Evolutionary conservation across 2,329 filamentous ascomycete species (phyloP).

Genomic region (Fusarium pininemorale): DNA sequence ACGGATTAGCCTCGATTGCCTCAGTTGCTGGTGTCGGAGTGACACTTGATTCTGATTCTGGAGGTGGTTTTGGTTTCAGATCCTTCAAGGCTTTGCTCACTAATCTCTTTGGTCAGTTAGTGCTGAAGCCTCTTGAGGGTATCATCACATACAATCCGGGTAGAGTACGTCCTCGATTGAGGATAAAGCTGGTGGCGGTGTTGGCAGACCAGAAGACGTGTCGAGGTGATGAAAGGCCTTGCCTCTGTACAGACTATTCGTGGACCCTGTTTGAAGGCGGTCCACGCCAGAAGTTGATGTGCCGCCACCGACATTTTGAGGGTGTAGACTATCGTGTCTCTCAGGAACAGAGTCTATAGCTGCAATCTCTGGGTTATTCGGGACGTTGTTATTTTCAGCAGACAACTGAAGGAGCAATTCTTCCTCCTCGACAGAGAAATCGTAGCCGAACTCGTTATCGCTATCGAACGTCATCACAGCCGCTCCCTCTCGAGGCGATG

Average conservation of each 20-base stretch:
- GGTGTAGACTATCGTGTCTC: constrained; percentile 17
- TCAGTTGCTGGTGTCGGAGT: constrained; percentile 10
- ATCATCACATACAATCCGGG: constrained; percentile 61
- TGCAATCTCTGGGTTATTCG: constrained; percentile 12
- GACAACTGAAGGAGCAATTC: constrained; percentile 52
- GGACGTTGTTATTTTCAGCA: constrained; percentile 26
- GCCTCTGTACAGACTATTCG: constrained; percentile 2
- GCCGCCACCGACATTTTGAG: constrained; percentile 12
- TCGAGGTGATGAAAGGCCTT: constrained; percentile 1
- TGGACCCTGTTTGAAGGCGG: background rate
- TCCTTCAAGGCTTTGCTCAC: constrained; percentile 59
- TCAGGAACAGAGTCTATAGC: constrained; percentile 39
- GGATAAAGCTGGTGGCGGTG: constrained; percentile 6
- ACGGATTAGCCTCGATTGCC: constrained; percentile 7
- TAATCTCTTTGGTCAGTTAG: constrained; percentile 75
- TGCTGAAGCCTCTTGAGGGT: constrained; percentile 20
- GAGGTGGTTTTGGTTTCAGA: constrained; percentile 27
- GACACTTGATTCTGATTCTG: constrained; percentile 22
- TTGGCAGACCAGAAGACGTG: constrained; percentile 2
- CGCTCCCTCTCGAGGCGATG: constrained; percentile 14
- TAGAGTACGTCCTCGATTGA: constrained; percentile 51
- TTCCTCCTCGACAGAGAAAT: constrained; percentile 58
- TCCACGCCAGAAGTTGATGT: background rate
- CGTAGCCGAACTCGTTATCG: constrained; percentile 58
- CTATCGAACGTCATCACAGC: constrained; percentile 42